Evolutionary conservation across 73 alveolate species (phyloP), one percentile per base, ranked within the genome.

Genomic region (Durusdinium trenchii): DNA sequence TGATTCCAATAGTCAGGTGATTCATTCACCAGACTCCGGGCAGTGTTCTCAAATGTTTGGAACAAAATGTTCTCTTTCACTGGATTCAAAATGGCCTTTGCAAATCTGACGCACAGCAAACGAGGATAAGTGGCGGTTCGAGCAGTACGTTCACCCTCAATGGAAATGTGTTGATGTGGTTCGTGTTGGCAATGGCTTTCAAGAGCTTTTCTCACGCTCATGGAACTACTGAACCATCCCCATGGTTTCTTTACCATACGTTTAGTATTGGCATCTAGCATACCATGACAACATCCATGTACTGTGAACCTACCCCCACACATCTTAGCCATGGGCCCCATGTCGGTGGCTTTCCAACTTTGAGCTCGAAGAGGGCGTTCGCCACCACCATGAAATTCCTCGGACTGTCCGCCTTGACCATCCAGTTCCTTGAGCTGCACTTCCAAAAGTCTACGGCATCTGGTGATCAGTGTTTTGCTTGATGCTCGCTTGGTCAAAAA

Each of bases 261-360:
- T 9, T 78, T 78, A 3, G 50, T 23, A 1, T 32, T 40, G 32
- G 36, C 20, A 16, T 32, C 52, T 23, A 76, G 42, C 0, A 84
- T 52, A 0, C 94, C 94, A n/a, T 84, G 94, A 14, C 54, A 6
- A 51, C 78, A 50, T 14, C 94, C 94, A 35, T 30, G 6, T 14
- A 84, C 94, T 16, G 40, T 14, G 46, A 84, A 84, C 7, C 94
- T 16, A n/a, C 84, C 84, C 12, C 84, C 84, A 71, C 84, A 71
- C 9, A 20, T 14, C 48, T 28, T 18, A 12, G 79, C 79, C 43
- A 28, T 67, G 10, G 10, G 26, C 35, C 79, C 79, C 6, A 67
- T 20, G 10, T 67, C 40, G 10, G 79, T 67, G 35, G 12, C 45
- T 42, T 67, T 10, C 79, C 79, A 67, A 28, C 79, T 67, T 36